A percentile compares a stretch with the other conserved stretches of the same genome.
Conservation (phyloP, 176 grass and related monocot species). For the Ananas comosus region DNA sequence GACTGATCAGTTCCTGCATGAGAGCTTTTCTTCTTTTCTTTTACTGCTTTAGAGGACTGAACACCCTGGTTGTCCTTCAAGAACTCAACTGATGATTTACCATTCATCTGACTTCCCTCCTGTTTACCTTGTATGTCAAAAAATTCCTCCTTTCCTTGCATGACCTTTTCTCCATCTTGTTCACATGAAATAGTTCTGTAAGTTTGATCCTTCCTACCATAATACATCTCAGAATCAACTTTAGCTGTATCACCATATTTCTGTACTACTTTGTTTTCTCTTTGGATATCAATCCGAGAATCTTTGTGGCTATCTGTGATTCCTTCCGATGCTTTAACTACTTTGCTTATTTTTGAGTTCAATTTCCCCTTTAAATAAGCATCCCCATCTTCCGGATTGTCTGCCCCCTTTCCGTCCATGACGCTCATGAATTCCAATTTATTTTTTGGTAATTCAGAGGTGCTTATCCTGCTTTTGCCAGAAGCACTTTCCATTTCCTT, state of each 20-base stretch:
- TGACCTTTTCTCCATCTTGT: slow-evolving; percentile 21
- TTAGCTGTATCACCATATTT: slow-evolving; percentile 21
- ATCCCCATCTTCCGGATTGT: slow-evolving; percentile 9
- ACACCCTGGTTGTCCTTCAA: slow-evolving; percentile 17
- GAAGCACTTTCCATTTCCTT: slow-evolving; percentile 31
- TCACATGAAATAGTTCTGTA: slow-evolving; percentile 16
- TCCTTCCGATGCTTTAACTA: slow-evolving; percentile 18
- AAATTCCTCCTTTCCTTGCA: slow-evolving; percentile 24
- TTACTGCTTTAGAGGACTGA: slow-evolving; percentile 26
- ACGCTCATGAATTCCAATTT: slow-evolving; percentile 10
- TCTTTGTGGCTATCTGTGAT: slow-evolving; percentile 20
- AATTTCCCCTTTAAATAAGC: slow-evolving; percentile 13
- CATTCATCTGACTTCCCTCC: slow-evolving; percentile 19
- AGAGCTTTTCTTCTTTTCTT: slow-evolving; percentile 34
- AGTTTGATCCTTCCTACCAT: slow-evolving; percentile 17
- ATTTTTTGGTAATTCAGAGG: slow-evolving; percentile 10
- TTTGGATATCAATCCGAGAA: slow-evolving; percentile 17
- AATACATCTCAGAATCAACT: slow-evolving; percentile 19
- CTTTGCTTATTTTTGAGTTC: slow-evolving; percentile 21
- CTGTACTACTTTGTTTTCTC: slow-evolving; percentile 13
- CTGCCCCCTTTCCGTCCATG: slow-evolving; percentile 18
- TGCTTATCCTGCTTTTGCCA: slow-evolving; percentile 10
- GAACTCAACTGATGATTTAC: slow-evolving; percentile 10
- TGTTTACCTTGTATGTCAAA: slow-evolving; percentile 28
- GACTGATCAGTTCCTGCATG: slow-evolving; percentile 16